phyloP scores from a whole-genome alignment of 2,329 filamentous ascomycete genomes.

The Fusarium newnesense region DNA sequence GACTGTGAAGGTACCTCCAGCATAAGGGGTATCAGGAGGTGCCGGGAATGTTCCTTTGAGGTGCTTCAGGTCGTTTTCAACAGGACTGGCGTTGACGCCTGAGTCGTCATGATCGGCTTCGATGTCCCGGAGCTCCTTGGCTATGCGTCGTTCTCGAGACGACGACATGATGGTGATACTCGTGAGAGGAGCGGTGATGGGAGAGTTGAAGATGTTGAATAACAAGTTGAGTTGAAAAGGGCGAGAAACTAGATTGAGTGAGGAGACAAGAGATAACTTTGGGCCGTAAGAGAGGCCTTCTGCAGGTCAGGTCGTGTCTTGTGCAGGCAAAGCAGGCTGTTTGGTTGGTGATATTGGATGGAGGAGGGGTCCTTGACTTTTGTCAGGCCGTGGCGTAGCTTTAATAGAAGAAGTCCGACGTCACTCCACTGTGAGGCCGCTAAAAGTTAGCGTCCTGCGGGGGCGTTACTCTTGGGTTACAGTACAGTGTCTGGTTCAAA shows the following conservation, averaged over 20 bases:
- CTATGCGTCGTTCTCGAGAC: conserved; percentile 65
- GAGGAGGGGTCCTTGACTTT: conserved; percentile 33
- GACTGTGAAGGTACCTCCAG: conserved; percentile 82
- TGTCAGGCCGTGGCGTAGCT: conserved; percentile 19
- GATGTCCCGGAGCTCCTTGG: conserved; percentile 83
- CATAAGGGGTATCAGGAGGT: conserved; percentile 93
- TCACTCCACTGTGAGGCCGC: conserved; percentile 32
- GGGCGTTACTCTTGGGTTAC: not conserved
- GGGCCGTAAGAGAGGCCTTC: conserved; percentile 3
- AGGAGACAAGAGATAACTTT: not conserved
- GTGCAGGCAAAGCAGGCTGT: conserved; percentile 12
- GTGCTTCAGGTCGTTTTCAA: conserved; percentile 77
- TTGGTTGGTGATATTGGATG: not conserved
- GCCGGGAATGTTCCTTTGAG: conserved; percentile 86
- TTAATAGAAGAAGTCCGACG: conserved; percentile 6
- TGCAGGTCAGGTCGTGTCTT: conserved; percentile 20
- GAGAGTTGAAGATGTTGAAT: no score
- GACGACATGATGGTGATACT: conserved; percentile 53
- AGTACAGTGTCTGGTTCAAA: conserved; percentile 4
- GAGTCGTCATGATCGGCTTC: conserved; percentile 76
- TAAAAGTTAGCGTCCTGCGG: conserved; percentile 35
- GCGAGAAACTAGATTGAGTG: not conserved
- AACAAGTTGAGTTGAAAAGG: not conserved
- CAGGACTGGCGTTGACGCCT: conserved; percentile 75
- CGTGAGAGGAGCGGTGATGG: not conserved